Evolutionary conservation across 257 asterid species (phyloP), one percentile per base, ranked within the genome.

Genomic region (Scutellaria baicalensis): DNA sequence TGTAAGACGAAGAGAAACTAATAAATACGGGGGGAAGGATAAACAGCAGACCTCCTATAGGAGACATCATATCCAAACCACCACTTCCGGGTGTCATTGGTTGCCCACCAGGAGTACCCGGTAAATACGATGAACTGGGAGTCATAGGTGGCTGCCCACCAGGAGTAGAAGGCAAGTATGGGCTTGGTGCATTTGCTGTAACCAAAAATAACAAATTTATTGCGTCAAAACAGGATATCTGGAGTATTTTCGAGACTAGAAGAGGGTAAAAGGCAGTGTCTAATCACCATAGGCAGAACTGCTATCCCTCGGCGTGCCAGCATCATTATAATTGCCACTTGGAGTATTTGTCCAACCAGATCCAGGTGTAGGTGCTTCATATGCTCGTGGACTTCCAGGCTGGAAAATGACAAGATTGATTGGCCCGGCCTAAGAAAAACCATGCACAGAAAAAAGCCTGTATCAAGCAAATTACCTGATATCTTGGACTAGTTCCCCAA

Each of bases 61-160:
- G 99, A 2, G 97, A 94, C 97, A 94, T 91, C 90, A 91, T 81
- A 78, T 88, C 99, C 85, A 94, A 77, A 33, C 97, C 89, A 60
- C 98, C 97, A 79, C 97, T 77, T 49, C 97, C 97, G 62, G 98
- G 96, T 58, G 97, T 92, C 98, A 92, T 90, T 10, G 98, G 98
- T 66, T 90, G 98, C 67, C 97, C 98, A 56, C 96, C 97, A 40
- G 98, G 98, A 4, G 98, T 93, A 63, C 97, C 96, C 69, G 98
- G 97, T 71, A 93, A 85, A 76, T 90, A 90, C 21, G 97, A 91
- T 21, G 98, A 93, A 80, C 96, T 90, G 40, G 98, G 97, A 0
- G 97, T 93, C 97, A 90, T 84, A 6, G 98, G 98, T 49, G 95
- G 97, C 76, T 89, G 97, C 43, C 97, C 98, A 69, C 98, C 96